Percentiles rank a stretch among this genome's conserved stretches.
Evolutionary conservation across 1,284 basidiomycete genomes (phyloP).

Genomic region (Heliocybe sulcata): DNA sequence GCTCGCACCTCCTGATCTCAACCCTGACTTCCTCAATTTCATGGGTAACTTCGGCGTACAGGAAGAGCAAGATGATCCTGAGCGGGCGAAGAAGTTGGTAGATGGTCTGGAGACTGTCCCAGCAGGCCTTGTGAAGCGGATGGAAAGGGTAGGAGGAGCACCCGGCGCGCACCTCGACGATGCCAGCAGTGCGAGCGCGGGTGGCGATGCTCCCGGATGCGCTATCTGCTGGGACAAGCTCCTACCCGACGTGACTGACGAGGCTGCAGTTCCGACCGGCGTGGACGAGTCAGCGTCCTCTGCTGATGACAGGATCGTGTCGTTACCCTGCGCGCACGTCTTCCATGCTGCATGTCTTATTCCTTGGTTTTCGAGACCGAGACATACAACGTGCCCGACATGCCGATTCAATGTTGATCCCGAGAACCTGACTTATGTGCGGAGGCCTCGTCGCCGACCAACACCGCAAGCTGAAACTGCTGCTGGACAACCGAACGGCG

Average conservation of each 20-base stretch:
- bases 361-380: conserved; percentile 72
- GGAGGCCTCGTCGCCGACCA: conserved; percentile 9
- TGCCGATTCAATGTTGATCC: conserved; percentile 78
- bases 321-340: conserved; percentile 70
- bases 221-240: conserved; percentile 72
- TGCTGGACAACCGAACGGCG: not conserved
- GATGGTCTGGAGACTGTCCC: conserved; percentile 60
- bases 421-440: conserved; percentile 54
- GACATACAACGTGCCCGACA: conserved; percentile 72
- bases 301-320: conserved; percentile 35
- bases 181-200: conserved; percentile 18
- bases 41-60: conserved; percentile 18
- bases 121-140: conserved; percentile 53
- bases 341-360: conserved; percentile 71
- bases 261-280: conserved; percentile 16
- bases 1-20: not conserved
- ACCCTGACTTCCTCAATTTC: conserved; percentile 10
- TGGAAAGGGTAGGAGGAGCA: conserved; percentile 50
- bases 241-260: conserved; percentile 41
- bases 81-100: conserved; percentile 53
- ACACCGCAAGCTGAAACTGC: conserved; percentile 3
- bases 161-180: conserved; percentile 22
- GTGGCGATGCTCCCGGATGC: conserved; percentile 43
- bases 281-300: conserved; percentile 14
- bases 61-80: conserved; percentile 53